Base-by-base conservation (phyloP, 805 yeast species). In the Sugiyamaella chiloensis region DNA sequence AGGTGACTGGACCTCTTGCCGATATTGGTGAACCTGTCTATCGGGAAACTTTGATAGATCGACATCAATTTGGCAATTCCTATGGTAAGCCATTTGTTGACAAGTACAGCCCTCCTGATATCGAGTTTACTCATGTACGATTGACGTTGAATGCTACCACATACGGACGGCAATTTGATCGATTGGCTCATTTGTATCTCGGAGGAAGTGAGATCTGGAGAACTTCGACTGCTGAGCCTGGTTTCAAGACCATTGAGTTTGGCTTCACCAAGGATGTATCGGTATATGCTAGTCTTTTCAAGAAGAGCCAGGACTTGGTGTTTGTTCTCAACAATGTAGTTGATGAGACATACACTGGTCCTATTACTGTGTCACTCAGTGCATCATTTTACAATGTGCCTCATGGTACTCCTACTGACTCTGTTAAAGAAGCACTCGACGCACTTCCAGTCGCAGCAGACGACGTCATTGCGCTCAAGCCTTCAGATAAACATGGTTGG, bases 181-280 rank as follows among this genome's bases (percentile, higher is more conserved):
- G 73, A 14, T 55, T 69, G 49, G 67, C 60, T n/a, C 67, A 66
- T 43, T 40, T 69, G 8, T 67, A 61, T 42, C 21, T 68, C 7
- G 68, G 63, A 14, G 86, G 81, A 26, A 70, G 74, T 12, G 85
- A 85, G 53, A 68, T 87, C 32, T 87, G 96, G 95, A 76, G 96
- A 64, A 81, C 87, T 0, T 83, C 91, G 2, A 88, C 96, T 2
- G 80, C 85, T 12, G 96, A 87, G 64, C 96, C 96, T 1, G 48
- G 56, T 20, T 21, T 39, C 20, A 42, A 44, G 9, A 42, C 46
- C 37, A 47, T 50, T 3, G 37, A 49, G 21, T 76, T 70, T 53
- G 77, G 85, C 21, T 66, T 74, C 46, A 68, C 74, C 24, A 87
- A 85, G 60, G 96, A 88, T 60, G 74, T 86, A 1, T 73, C 89